A percentile compares a stretch with the other conserved stretches of the same genome.
Evolutionary conservation across 176 grass and related monocot genomes (phyloP).

Genomic region (Raddia distichophylla): DNA sequence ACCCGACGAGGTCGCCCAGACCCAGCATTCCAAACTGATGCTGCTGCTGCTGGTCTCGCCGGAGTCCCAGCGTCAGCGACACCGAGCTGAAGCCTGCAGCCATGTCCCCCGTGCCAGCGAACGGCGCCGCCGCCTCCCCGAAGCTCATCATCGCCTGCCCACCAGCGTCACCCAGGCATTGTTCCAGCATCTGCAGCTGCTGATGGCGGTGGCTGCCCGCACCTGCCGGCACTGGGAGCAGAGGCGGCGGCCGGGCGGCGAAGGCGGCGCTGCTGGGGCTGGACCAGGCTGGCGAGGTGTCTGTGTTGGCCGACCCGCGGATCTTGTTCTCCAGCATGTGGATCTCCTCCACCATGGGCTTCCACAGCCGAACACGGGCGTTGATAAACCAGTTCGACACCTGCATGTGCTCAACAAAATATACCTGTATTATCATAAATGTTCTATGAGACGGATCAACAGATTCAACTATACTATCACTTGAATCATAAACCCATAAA

Average conservation of each 20-base stretch:
- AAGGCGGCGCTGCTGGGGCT: background rate
- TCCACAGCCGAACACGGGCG: constrained; percentile 63
- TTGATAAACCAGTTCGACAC: constrained; percentile 77
- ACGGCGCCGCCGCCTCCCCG: background rate
- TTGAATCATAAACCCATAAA: too few relatives aligned
- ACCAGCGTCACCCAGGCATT: background rate
- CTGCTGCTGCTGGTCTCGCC: constrained; percentile 35
- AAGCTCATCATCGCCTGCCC: constrained; percentile 53
- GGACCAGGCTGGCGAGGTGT: background rate
- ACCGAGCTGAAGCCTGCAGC: constrained; percentile 46
- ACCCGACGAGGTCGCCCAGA: constrained; percentile 53
- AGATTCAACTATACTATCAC: too few relatives aligned
- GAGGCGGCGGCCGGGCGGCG: background rate
- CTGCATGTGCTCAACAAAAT: background rate
- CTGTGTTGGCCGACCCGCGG: constrained; percentile 3
- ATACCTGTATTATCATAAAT: too few relatives aligned
- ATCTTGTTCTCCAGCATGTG: constrained; percentile 53
- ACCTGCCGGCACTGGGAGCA: background rate
- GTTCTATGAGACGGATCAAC: too few relatives aligned
- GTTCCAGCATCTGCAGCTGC: background rate
- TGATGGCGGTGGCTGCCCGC: background rate
- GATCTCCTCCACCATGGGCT: constrained; percentile 70
- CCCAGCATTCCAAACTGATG: constrained; percentile 49
- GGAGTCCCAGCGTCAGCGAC: constrained; percentile 56
- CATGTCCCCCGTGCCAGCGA: constrained; percentile 29